Conservation (phyloP, 768 basidiomycete genomes). For the Boletellus ananiceps region DNA sequence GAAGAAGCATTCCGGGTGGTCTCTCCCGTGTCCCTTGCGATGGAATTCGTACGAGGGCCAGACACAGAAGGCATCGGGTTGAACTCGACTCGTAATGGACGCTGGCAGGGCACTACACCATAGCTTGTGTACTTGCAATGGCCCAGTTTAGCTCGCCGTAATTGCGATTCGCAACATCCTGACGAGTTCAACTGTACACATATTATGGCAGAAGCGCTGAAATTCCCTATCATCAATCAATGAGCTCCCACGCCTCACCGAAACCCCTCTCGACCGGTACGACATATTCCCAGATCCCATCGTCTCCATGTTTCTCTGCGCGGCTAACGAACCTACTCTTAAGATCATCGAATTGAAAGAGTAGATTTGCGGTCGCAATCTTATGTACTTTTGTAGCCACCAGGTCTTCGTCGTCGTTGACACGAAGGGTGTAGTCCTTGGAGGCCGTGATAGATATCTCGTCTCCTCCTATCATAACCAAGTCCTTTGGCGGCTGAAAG, state of each 20-base stretch:
- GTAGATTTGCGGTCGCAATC: background rate
- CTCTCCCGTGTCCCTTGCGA: too few relatives aligned
- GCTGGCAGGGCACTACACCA: too few relatives aligned
- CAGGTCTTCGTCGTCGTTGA: background rate
- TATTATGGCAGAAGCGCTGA: too few relatives aligned
- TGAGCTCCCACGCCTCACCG: background rate
- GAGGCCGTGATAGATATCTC: background rate
- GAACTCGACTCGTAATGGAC: too few relatives aligned
- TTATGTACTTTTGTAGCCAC: background rate
- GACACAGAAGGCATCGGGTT: too few relatives aligned
- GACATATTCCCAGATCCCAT: background rate
- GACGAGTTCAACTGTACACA: too few relatives aligned
- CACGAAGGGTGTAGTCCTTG: background rate
- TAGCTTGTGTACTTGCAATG: too few relatives aligned
- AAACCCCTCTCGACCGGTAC: background rate
- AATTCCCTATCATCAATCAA: background rate
- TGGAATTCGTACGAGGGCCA: too few relatives aligned
- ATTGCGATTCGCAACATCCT: too few relatives aligned
- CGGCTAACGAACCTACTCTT: background rate
- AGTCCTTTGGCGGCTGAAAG: background rate
- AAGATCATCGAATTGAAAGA: background rate
- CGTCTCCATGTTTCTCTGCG: background rate
- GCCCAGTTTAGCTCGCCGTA: too few relatives aligned
- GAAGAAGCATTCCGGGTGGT: too few relatives aligned
- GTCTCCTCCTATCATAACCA: constrained; percentile 2